These are phyloP conservation scores for Acaromyces ingoldii DNA, from an alignment of 1,284 basidiomycete species.

Conservation along the genomic window DNA sequence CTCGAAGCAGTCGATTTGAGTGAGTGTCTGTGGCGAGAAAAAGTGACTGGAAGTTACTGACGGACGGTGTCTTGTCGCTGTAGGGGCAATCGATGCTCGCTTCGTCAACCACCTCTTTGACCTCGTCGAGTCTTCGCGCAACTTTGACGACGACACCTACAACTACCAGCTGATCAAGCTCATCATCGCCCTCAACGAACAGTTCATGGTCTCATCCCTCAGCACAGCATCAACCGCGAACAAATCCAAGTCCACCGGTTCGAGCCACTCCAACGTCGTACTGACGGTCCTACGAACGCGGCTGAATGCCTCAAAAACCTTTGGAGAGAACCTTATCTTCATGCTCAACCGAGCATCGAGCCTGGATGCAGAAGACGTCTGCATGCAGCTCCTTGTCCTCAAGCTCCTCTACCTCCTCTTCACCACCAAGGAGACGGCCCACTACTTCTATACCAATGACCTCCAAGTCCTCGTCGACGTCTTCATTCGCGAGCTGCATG, in stretches of 20 bases:
- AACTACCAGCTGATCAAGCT: slow-evolving; percentile 92
- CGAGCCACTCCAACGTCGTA: slow-evolving; percentile 64
- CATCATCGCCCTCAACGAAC: slow-evolving; percentile 87
- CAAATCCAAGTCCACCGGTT: slow-evolving; percentile 7
- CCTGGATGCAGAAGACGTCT: slow-evolving; percentile 69
- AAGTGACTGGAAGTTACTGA: no score
- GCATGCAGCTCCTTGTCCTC: slow-evolving; percentile 88
- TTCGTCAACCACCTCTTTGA: slow-evolving; percentile 91
- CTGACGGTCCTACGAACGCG: slow-evolving; percentile 76
- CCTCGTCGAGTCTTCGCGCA: slow-evolving; percentile 83
- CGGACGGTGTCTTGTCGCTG: no score
- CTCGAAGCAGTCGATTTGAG: slow-evolving; percentile 30
- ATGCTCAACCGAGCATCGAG: slow-evolving; percentile 82
- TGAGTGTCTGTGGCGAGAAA: slow-evolving; percentile 1
- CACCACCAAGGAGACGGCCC: slow-evolving; percentile 83
- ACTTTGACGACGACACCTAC: slow-evolving; percentile 81
- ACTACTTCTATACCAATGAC: slow-evolving; percentile 98
- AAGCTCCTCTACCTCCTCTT: slow-evolving; percentile 94
- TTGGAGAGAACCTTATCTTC: slow-evolving; percentile 97
- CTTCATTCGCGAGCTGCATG: slow-evolving; percentile 82
- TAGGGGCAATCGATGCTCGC: slow-evolving; percentile 59
- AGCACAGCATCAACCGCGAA: slow-evolving; percentile 18
- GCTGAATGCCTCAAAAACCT: slow-evolving; percentile 79
- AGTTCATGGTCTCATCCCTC: slow-evolving; percentile 82
- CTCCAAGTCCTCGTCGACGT: slow-evolving; percentile 92